Conservation (phyloP, 2,329 filamentous ascomycete genomes). For the Coniochaeta sp. region DNA sequence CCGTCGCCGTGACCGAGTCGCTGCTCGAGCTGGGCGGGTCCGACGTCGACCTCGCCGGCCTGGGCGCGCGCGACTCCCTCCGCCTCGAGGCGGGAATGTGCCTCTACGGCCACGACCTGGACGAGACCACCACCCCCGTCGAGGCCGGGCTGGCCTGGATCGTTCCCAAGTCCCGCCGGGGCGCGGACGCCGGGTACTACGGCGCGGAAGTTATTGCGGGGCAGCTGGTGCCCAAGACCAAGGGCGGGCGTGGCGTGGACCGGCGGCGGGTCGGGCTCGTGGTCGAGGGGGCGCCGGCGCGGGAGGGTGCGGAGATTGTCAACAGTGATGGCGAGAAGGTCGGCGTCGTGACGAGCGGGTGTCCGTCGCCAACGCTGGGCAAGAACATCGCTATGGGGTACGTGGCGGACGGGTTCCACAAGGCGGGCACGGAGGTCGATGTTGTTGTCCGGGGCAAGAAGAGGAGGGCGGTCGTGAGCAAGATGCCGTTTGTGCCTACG, state of each 20-base stretch:
- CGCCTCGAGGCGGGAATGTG: constrained; percentile 97
- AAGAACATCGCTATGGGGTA: constrained; percentile 98
- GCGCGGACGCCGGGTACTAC: constrained; percentile 66
- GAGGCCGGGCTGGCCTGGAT: constrained; percentile 65
- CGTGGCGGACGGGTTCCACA: constrained; percentile 72
- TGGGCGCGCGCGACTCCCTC: constrained; percentile 86
- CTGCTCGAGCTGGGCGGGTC: constrained; percentile 60
- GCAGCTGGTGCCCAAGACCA: constrained; percentile 67
- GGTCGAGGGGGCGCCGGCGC: constrained; percentile 78
- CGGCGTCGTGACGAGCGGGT: constrained; percentile 80
- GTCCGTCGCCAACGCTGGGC: constrained; percentile 76
- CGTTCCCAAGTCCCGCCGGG: constrained; percentile 70
- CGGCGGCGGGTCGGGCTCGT: constrained; percentile 74
- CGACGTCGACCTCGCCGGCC: constrained; percentile 69
- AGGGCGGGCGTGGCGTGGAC: constrained; percentile 62
- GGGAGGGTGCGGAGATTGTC: constrained; percentile 80
- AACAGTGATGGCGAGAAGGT: constrained; percentile 57
- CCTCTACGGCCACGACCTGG: constrained; percentile 96
- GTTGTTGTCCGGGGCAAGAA: constrained; percentile 71
- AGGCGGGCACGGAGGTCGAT: constrained; percentile 73
- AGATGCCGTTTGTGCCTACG: constrained; percentile 81
- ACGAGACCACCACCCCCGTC: constrained; percentile 61
- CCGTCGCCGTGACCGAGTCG: constrained; percentile 59
- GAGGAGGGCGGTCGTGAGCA: constrained; percentile 67
- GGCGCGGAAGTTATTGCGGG: constrained; percentile 70